Base-by-base conservation (phyloP, 2,329 filamentous ascomycete species). In the Aspergillus clavatus region DNA sequence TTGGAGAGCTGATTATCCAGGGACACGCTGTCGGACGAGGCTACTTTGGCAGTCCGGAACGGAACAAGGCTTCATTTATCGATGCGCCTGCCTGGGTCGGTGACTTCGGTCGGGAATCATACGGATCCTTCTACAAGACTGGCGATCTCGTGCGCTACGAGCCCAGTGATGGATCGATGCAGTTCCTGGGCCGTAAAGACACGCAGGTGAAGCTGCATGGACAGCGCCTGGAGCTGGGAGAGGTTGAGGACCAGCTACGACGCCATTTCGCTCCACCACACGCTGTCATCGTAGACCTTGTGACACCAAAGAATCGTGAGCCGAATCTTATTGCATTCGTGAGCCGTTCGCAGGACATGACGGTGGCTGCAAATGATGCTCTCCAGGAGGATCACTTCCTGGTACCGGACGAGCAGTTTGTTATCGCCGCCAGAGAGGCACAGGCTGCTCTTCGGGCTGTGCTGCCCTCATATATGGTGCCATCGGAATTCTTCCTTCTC, bases 221-320 rank as follows among this genome's bases (percentile, higher is more conserved):
- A n/a, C 42, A 44, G n/a, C 35, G 42, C 2, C 10, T 44, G 12
- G 42, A 44, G 18, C n/a, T 44, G 35, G 24, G n/a, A 3, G 36
- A 44, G n/a, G 18, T 44, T 11, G 42, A 44, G 35, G 7, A 38
- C 10, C n/a, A 36, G 19, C 28, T 31, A 7, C n/a, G 12, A n/a
- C 28, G 12, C 3, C 3, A 3, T 14, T 14, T 31, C 7, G 4
- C 28, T 14, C 28, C 28, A 31, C n/a, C 28, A 28, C 26, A 28
- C 4, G 26, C 11, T 4, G 26, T 28, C 11, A 11, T 28, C 11
- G 26, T 28, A 5, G 26, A 28, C 6, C 11, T 28, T 4, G 7
- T 28, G 5, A 28, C 11, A 3, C 6, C 11, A 5, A 11, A 28
- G 10, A 5, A 28, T 11, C 7, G 26, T 11, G 26, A 28, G 26